Conservation (phyloP, 768 basidiomycete genomes). For the Erythrobasidium yunnanense region DNA sequence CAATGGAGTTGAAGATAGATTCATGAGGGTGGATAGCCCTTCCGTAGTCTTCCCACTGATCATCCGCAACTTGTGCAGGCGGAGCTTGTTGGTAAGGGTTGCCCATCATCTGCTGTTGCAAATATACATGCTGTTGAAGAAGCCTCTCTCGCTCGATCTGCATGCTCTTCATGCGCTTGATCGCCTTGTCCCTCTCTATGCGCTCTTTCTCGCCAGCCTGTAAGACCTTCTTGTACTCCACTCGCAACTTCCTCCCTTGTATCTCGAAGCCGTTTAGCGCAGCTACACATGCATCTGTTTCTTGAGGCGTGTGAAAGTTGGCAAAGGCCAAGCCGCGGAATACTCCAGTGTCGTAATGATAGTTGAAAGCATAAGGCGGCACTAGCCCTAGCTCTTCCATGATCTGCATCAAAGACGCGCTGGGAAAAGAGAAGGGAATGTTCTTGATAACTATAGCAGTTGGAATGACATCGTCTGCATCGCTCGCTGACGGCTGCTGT, state of each 20-base stretch:
- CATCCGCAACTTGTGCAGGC: too few relatives aligned
- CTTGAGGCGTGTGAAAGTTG: slow-evolving; percentile 81
- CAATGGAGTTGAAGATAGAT: slow-evolving; percentile 11
- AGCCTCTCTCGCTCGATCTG: slow-evolving; percentile 22
- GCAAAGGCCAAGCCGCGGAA: slow-evolving; percentile 98
- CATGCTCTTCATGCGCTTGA: slow-evolving; percentile 72
- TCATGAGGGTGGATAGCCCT: slow-evolving; percentile 8
- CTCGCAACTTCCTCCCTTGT: slow-evolving; percentile 89
- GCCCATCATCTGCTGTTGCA: slow-evolving; percentile 16
- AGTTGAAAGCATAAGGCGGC: slow-evolving; percentile 98
- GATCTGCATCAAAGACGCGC: slow-evolving; percentile 88
- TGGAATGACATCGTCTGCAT: slow-evolving; percentile 57
- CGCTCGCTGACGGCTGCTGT: slow-evolving; percentile 3
- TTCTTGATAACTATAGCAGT: slow-evolving; percentile 99
- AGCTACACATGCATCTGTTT: slow-evolving; percentile 89
- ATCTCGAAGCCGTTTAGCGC: slow-evolving; percentile 94
- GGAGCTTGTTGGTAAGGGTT: slow-evolving; percentile 4
- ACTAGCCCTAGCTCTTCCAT: slow-evolving; percentile 71
- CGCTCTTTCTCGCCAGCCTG: slow-evolving; percentile 98
- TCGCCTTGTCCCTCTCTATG: slow-evolving; percentile 95
- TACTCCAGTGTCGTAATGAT: slow-evolving; percentile 49
- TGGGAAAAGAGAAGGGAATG: slow-evolving; percentile 97
- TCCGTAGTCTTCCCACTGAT: slow-evolving; percentile 27
- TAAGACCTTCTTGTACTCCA: slow-evolving; percentile 99
- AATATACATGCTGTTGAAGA: slow-evolving; percentile 6